Evolutionary conservation across 1,284 basidiomycete genomes (phyloP).

Genomic region (Erythrobasidium hasegawianum): DNA sequence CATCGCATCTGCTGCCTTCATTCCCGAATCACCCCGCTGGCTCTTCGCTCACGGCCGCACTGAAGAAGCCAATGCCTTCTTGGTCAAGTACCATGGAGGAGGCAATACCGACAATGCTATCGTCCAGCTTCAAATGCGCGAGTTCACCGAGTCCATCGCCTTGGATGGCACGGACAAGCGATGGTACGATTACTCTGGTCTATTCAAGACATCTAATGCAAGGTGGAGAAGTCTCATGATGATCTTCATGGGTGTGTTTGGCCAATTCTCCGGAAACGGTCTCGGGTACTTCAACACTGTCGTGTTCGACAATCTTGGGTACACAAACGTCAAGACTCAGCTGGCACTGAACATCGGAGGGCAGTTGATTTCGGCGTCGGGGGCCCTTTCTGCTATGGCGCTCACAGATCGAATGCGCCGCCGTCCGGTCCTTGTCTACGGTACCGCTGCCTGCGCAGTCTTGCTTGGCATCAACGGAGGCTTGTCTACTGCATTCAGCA

Average conservation of each 20-base stretch:
- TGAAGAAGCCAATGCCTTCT: slow-evolving; percentile 44
- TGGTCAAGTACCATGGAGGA: slow-evolving; percentile 44
- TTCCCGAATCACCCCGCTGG: slow-evolving; percentile 48
- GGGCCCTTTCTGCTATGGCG: no score
- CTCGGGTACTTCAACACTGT: slow-evolving; percentile 57
- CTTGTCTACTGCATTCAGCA: neutral
- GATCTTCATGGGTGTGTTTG: slow-evolving; percentile 58
- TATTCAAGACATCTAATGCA: slow-evolving; percentile 61
- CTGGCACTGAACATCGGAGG: slow-evolving; percentile 56
- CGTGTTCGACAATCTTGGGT: slow-evolving; percentile 53
- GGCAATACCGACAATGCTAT: slow-evolving; percentile 58
- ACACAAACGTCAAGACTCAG: slow-evolving; percentile 58
- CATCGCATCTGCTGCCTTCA: slow-evolving; percentile 45
- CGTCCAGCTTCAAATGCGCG: slow-evolving; percentile 66
- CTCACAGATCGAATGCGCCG: slow-evolving; percentile 50
- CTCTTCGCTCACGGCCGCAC: slow-evolving; percentile 42
- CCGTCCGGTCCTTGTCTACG: slow-evolving; percentile 43
- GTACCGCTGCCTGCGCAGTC: slow-evolving; percentile 43
- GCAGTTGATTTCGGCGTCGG: slow-evolving; percentile 50
- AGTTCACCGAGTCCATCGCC: slow-evolving; percentile 66
- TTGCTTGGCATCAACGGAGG: slow-evolving; percentile 39
- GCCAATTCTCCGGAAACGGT: slow-evolving; percentile 67
- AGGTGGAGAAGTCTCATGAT: slow-evolving; percentile 65
- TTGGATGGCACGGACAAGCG: slow-evolving; percentile 59
- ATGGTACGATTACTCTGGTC: slow-evolving; percentile 43